phyloP scores from a whole-genome alignment of 2,329 filamentous ascomycete species.

The Hirsutella minnesotensis region DNA sequence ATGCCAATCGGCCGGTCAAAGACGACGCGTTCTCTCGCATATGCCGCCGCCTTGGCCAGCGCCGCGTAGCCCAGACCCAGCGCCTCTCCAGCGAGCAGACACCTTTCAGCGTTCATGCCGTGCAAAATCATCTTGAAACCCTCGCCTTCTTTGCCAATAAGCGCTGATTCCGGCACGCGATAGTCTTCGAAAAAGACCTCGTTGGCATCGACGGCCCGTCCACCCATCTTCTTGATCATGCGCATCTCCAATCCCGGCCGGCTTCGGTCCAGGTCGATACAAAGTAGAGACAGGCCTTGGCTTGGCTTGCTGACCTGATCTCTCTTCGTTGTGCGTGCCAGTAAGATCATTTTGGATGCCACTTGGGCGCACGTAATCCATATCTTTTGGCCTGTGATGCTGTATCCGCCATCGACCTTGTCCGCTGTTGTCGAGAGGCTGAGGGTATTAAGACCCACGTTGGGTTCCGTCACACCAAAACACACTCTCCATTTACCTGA shows the following conservation, averaged over 20 bases:
- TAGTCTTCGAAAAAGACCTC: constrained; percentile 84
- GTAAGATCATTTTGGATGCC: constrained; percentile 69
- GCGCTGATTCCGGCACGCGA: constrained; percentile 45
- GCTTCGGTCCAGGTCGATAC: constrained; percentile 57
- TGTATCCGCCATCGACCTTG: constrained; percentile 44
- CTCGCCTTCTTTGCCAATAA: constrained; percentile 62
- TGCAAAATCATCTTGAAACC: constrained; percentile 73
- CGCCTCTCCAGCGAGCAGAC: constrained; percentile 66
- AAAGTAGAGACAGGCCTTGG: constrained; percentile 72
- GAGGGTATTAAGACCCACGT: constrained; percentile 68
- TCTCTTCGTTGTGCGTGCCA: constrained; percentile 62
- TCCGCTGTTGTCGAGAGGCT: constrained; percentile 54
- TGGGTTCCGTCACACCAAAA: constrained; percentile 78
- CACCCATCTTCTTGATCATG: constrained; percentile 77
- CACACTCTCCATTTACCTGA: constrained; percentile 60
- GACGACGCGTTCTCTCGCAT: constrained; percentile 54
- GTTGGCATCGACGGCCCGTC: constrained; percentile 70
- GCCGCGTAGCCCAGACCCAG: constrained; percentile 69
- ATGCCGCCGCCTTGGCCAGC: constrained; percentile 47
- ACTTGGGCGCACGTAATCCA: constrained; percentile 85
- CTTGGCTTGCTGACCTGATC: constrained; percentile 57
- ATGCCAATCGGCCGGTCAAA: constrained; percentile 54
- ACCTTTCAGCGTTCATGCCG: constrained; percentile 71
- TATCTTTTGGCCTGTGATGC: constrained; percentile 68
- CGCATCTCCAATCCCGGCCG: constrained; percentile 52